Evolutionary conservation across 768 basidiomycete species (phyloP), one percentile per base, ranked within the genome.

Genomic region (Boletellus emodensis): DNA sequence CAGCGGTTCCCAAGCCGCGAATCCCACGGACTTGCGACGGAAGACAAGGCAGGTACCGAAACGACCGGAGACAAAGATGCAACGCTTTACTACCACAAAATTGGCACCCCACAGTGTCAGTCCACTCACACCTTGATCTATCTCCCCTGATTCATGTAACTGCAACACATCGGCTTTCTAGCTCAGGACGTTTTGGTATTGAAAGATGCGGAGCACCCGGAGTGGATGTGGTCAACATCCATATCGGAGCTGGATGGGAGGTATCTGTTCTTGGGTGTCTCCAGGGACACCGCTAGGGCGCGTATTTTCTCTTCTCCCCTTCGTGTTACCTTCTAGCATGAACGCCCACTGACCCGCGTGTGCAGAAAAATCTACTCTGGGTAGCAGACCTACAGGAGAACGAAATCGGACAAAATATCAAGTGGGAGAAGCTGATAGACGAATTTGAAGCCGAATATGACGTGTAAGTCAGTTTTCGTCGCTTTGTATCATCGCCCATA

Each of bases 321-420:
- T 36, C 51, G 42, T 39, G 37, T 33, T 13, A 30, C 40, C 7
- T 36, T 43, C 24, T 40, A 45, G 24, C 18, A 40, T 14, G 17
- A 34, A 38, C 44, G 36, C 15, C 46, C 45, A 28, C 40, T 37
- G 14, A 15, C 34, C n/a, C 10, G n/a, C 17, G 38, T 37, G 24
- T 26, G n/a, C 54, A 89, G 87, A 83, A 82, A 81, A 85, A 87
- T 60, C 63, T 83, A 10, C 63, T 89, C 2, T 90, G 88, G 87
- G 74, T 90, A 40, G 78, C 84, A 7, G 82, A 89, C 56, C 72
- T 89, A 8, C 61, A 78, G 40, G 71, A 79, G 41, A 75, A 80
- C 48, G 72, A 77, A 48, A 84, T 89, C 22, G 81, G 80, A 9
- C 73, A 72, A 44, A 74, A 85, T 51, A 79, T 91, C 61, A 74